These are phyloP conservation scores for Cornus controversa DNA, from an alignment of 148 eudicot genomes.

Conservation along the genomic window DNA sequence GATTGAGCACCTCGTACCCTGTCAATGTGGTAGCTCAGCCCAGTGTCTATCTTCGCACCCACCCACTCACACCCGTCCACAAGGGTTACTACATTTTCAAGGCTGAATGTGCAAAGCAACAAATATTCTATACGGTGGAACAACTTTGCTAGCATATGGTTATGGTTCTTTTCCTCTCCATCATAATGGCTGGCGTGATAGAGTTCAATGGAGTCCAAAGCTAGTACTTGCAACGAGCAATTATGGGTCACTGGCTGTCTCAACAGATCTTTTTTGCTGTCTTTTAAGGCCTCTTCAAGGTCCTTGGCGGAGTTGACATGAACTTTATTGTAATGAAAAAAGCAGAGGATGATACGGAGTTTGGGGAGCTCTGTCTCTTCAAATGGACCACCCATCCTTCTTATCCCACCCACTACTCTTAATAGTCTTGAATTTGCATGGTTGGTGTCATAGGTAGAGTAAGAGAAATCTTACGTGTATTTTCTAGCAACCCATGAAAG, in stretches of 20 bases:
- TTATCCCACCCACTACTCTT: constrained; percentile 93
- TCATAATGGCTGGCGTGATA: constrained; percentile 72
- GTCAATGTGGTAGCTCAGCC: no score
- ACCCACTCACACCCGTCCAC: no score
- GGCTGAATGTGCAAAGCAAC: no score
- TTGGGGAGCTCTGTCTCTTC: constrained; percentile 91
- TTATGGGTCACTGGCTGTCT: constrained; percentile 96
- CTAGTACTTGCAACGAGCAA: constrained; percentile 95
- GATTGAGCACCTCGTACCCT: no score
- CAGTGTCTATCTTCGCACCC: no score
- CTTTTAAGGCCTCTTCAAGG: constrained; percentile 92
- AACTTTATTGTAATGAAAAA: constrained; percentile 87
- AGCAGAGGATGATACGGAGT: constrained; percentile 79
- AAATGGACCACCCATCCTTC: constrained; percentile 98
- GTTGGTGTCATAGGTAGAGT: constrained; percentile 89
- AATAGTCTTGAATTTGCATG: constrained; percentile 83
- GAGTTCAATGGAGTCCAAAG: constrained; percentile 92
- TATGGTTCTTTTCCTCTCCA: constrained; percentile 90
- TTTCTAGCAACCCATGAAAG: no score
- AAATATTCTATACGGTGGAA: constrained; percentile 79
- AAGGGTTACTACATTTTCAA: no score
- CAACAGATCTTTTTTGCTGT: constrained; percentile 92
- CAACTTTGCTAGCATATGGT: constrained; percentile 91
- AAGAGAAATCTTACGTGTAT: no score
- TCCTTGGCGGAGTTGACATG: constrained; percentile 87